Percentiles rank a stretch among this genome's conserved stretches.
phyloP scores from a whole-genome alignment of 2,329 filamentous ascomycete genomes.

The Beauveria medogensis region DNA sequence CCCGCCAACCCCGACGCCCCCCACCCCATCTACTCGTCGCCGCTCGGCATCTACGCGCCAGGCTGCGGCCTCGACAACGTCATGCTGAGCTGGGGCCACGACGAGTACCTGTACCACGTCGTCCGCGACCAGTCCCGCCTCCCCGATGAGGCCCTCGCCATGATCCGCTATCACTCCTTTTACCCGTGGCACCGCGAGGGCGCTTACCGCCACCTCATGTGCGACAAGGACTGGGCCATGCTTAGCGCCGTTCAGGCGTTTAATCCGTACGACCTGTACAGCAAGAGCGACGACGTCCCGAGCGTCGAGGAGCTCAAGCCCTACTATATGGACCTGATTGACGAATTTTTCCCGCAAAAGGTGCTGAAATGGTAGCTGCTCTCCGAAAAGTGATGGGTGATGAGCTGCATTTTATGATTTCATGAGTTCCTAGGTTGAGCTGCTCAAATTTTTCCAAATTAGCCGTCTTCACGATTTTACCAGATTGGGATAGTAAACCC shows the following conservation, averaged over 20 bases:
- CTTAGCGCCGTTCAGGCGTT: conserved; percentile 75
- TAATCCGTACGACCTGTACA: conserved; percentile 88
- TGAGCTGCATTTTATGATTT: background rate
- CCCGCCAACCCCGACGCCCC: conserved; percentile 63
- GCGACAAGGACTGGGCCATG: conserved; percentile 72
- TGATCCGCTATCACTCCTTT: conserved; percentile 91
- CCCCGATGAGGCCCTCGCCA: conserved; percentile 75
- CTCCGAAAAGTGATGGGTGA: background rate
- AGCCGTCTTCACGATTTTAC: no score
- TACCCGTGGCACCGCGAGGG: conserved; percentile 84
- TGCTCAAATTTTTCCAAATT: background rate
- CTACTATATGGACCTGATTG: conserved; percentile 35
- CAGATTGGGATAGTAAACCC: no score
- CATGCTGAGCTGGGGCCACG: conserved; percentile 86
- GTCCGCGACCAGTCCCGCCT: conserved; percentile 74
- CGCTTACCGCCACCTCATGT: conserved; percentile 77
- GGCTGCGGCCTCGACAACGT: conserved; percentile 80
- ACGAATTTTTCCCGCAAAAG: conserved; percentile 34
- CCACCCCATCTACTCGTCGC: conserved; percentile 65
- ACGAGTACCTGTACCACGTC: conserved; percentile 82
- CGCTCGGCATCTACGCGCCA: conserved; percentile 70
- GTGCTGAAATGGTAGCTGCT: conserved; percentile 29
- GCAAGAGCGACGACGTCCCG: conserved; percentile 78
- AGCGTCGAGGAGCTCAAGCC: conserved; percentile 66
- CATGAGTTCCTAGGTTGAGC: background rate